A percentile compares a stretch with the other conserved stretches of the same genome.
Conservation (phyloP, 176 grass and related monocot species). For the Raddia distichophylla region DNA sequence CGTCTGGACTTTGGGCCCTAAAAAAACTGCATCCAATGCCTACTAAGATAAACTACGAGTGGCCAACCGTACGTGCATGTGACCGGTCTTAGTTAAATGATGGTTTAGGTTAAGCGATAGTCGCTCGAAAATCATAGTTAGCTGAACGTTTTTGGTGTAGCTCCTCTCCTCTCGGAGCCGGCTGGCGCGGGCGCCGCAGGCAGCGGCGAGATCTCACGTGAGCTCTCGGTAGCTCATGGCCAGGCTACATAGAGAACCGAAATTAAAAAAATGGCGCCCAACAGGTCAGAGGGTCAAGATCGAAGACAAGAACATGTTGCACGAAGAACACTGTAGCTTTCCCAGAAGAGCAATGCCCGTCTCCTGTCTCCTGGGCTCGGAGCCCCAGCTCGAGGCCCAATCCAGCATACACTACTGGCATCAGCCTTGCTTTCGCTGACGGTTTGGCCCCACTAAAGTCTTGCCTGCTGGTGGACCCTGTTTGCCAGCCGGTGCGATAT, state of each 20-base stretch:
- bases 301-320: neutral
- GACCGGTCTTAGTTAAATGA: too few relatives aligned
- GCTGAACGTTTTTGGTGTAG: neutral
- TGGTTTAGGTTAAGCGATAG: too few relatives aligned
- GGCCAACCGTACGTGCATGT: too few relatives aligned
- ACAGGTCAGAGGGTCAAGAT: constrained; percentile 30
- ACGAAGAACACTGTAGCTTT: constrained; percentile 26
- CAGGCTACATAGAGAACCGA: constrained; percentile 8
- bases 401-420: too few relatives aligned
- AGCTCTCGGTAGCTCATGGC: neutral
- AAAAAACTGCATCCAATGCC: too few relatives aligned
- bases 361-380: neutral
- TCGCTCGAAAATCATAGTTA: too few relatives aligned
- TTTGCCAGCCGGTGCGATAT: neutral
- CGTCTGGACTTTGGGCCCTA: too few relatives aligned
- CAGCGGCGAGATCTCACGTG: constrained; percentile 38
- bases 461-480: neutral
- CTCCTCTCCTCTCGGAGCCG: neutral
- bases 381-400: neutral
- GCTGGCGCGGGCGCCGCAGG: constrained; percentile 6
- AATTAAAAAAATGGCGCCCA: too few relatives aligned
- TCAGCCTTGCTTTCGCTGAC: neutral
- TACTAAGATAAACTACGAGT: too few relatives aligned
- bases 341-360: neutral
- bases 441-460: neutral